Evolutionary conservation across 495 filamentous ascomycete species (phyloP), one percentile per base, ranked within the genome.

Genomic region (Penicillium herquei): DNA sequence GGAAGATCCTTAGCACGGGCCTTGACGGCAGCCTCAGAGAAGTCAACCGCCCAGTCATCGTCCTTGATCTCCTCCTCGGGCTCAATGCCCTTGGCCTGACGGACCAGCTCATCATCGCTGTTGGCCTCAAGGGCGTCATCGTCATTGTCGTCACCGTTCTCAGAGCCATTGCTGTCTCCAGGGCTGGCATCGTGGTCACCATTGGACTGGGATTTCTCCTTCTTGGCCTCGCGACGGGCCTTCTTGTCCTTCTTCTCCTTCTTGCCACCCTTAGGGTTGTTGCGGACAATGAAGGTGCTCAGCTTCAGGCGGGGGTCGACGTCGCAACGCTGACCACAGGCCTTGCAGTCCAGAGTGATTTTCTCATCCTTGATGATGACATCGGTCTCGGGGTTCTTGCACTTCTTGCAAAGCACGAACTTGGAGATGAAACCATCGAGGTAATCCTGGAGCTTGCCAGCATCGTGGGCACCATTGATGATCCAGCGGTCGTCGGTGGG

Each of bases 341-440:
- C 94, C 78, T 98, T 98, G 87, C 94, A 98, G 77, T 98, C 94
- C 62, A 97, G 84, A 51, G 86, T 66, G 68, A 98, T 98, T 64
- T 79, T 81, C 39, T 88, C 92, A 57, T 96, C 90, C 75, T 96
- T 96, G 81, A 96, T 90, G 65, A 87, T 81, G 66, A 96, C 89
- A 55, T 92, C 93, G 59, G 94, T 98, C 79, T 98, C 94, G 31
- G 94, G 94, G 72, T 98, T 98, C 85, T 96, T 96, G 87, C 94
- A 98, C 74, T 94, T 91, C 82, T 94, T 93, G 88, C 94, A 98
- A 51, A 98, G 90, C 61, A 98, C 94, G 59, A 97, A 98, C 76
- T 90, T 96, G 80, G 83, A 79, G 72, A 98, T 98, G 84, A 97
- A 98, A 45, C 92, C 92, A 68, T 98, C 94, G 30, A 98, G 89